Percentiles rank a stretch among this genome's conserved stretches.
Evolutionary conservation across 805 yeast species (phyloP).

Genomic region (Maudiozyma bulderi): DNA sequence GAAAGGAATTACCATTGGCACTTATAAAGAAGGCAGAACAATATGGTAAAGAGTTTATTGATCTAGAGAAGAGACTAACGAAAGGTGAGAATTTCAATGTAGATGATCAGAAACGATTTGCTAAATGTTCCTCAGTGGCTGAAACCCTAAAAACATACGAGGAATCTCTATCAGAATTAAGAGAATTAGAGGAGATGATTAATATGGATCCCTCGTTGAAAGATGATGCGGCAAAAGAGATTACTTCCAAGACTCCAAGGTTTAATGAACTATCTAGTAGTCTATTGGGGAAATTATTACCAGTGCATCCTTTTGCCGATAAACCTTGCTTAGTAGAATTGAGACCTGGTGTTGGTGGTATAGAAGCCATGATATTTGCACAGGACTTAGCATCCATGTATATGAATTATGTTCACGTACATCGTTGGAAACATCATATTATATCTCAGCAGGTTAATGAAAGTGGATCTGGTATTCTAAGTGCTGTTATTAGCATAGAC

Average conservation of each 20-base stretch:
- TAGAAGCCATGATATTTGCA: conserved; percentile 84
- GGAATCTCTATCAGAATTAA: conserved; percentile 23
- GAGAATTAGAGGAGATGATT: conserved; percentile 29
- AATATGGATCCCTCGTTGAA: conserved; percentile 29
- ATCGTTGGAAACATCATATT: conserved; percentile 58
- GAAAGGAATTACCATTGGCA: conserved; percentile 39
- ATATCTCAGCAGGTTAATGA: conserved; percentile 48
- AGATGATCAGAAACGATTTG: conserved; percentile 39
- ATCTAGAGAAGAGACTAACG: conserved; percentile 35
- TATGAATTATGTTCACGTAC: conserved; percentile 50
- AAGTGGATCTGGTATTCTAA: conserved; percentile 59
- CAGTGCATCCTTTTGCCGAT: conserved; percentile 68
- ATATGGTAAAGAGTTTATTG: conserved; percentile 33
- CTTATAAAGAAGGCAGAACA: conserved; percentile 39
- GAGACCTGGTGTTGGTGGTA: conserved; percentile 94
- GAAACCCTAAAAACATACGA: conserved; percentile 34
- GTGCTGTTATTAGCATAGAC: conserved; percentile 67
- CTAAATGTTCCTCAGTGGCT: conserved; percentile 37
- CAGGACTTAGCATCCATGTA: conserved; percentile 78
- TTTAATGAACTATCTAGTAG: conserved; percentile 34
- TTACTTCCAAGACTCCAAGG: conserved; percentile 37
- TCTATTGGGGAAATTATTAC: conserved; percentile 55
- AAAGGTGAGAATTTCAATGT: conserved; percentile 36
- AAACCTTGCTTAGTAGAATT: conserved; percentile 73
- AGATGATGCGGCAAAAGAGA: conserved; percentile 55